phyloP scores from a whole-genome alignment of 148 eudicot genomes.

The Oxyria digyna region DNA sequence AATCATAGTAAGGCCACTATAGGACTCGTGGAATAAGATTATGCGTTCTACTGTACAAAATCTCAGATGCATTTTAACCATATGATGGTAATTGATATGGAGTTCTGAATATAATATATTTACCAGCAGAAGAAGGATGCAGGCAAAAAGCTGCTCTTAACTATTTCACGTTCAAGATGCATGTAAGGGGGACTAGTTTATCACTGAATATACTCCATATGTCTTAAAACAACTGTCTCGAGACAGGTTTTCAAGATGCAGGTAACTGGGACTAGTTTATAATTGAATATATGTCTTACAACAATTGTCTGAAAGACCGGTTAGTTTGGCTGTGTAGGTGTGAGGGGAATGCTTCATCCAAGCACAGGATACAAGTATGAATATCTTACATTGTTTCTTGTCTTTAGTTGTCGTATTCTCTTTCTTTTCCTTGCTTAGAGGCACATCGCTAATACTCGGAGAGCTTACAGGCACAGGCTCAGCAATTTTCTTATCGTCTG shows the following conservation, averaged over 20 bases:
- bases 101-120: neutral
- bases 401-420: neutral
- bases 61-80: neutral
- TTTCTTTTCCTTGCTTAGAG: neutral
- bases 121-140: neutral
- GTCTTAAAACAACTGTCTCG: neutral
- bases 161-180: neutral
- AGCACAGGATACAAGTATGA: neutral
- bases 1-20: neutral
- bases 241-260: too few species aligned
- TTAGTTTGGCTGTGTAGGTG: neutral
- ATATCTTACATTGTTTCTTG: constrained; percentile 6
- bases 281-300: neutral
- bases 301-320: neutral
- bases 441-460: neutral
- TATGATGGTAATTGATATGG: neutral
- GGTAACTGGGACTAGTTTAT: neutral
- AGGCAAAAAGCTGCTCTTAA: neutral
- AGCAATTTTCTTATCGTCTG: neutral
- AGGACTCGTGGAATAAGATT: neutral
- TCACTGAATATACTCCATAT: neutral
- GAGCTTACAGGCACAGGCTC: neutral
- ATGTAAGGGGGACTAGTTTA: neutral
- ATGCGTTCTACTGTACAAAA: neutral
- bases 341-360: neutral